A percentile compares a stretch with the other conserved stretches of the same genome.
phyloP scores from a whole-genome alignment of 164 flowering plant species.

The Tinospora cordifolia region DNA sequence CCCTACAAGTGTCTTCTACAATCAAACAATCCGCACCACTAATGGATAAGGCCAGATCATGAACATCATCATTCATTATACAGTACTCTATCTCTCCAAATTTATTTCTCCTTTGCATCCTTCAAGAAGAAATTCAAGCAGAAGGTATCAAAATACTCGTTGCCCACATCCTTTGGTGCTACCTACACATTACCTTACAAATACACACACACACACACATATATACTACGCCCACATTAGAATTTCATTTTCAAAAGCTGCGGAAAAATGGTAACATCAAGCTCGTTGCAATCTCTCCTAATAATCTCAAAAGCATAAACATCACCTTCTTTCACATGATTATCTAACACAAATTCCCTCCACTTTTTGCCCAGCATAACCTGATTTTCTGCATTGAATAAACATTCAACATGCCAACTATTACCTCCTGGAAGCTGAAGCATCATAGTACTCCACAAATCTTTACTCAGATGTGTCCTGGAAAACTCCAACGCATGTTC shows the following conservation, averaged over 20 bases:
- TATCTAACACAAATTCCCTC: constrained; percentile 21
- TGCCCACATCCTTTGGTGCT: neutral
- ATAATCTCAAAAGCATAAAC: constrained; percentile 30
- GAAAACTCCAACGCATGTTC: constrained; percentile 5
- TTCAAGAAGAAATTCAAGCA: neutral
- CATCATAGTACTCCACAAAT: neutral
- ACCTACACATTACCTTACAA: no score
- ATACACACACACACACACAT: no score
- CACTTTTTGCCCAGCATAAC: constrained; percentile 14
- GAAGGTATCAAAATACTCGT: neutral
- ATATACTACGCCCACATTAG: no score
- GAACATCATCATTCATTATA: neutral
- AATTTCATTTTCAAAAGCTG: no score
- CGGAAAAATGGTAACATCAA: constrained; percentile 22
- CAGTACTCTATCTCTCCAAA: neutral
- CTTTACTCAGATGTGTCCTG: neutral
- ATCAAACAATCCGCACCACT: neutral
- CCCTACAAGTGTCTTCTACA: no score
- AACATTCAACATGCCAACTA: constrained; percentile 8
- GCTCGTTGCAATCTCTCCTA: neutral
- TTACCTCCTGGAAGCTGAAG: constrained; percentile 9
- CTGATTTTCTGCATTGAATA: neutral
- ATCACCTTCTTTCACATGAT: constrained; percentile 26
- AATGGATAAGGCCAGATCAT: neutral
- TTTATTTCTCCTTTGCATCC: neutral